These are phyloP conservation scores for Cicer chorassanicum DNA, from an alignment of 306 rosid genomes.

Conservation along the genomic window DNA sequence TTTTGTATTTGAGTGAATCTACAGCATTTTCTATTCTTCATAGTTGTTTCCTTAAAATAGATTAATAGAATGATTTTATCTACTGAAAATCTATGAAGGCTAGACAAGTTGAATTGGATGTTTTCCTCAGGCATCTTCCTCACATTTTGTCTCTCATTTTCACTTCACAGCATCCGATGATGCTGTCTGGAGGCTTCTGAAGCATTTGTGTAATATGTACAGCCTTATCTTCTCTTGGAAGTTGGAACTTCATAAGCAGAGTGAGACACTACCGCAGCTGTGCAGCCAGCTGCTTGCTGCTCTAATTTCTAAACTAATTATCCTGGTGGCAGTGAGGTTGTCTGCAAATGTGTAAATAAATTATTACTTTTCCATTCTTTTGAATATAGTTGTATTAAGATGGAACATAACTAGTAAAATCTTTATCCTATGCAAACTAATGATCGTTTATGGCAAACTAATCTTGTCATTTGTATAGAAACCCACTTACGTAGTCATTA, in stretches of 20 bases:
- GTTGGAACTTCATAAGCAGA: conserved; percentile 24
- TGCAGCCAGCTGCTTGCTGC: conserved; percentile 22
- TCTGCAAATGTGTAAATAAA: conserved; percentile 40
- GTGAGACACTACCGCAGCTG: conserved; percentile 10
- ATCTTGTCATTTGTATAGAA: conserved; percentile 23
- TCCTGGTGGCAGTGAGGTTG: conserved; percentile 38
- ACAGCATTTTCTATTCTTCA: conserved; percentile 33
- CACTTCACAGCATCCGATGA: conserved; percentile 39
- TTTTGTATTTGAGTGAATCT: conserved; percentile 33
- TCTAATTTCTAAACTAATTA: conserved; percentile 22
- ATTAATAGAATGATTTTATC: background rate
- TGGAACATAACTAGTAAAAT: background rate
- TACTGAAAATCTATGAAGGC: background rate
- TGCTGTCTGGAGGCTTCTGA: conserved; percentile 36
- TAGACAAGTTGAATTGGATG: conserved; percentile 23
- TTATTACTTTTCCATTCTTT: conserved; percentile 17
- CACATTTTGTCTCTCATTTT: conserved; percentile 24
- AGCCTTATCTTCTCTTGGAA: conserved; percentile 37
- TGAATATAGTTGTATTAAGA: conserved; percentile 14
- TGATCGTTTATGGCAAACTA: conserved; percentile 17
- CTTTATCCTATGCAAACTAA: background rate
- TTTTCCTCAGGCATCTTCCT: conserved; percentile 32
- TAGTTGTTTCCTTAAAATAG: background rate
- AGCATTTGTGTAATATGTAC: conserved; percentile 24
- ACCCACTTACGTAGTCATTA: background rate